A percentile compares a stretch with the other conserved stretches of the same genome.
These are phyloP conservation scores for Hericium rajendrae DNA, from an alignment of 768 basidiomycete genomes.

Conservation along the genomic window DNA sequence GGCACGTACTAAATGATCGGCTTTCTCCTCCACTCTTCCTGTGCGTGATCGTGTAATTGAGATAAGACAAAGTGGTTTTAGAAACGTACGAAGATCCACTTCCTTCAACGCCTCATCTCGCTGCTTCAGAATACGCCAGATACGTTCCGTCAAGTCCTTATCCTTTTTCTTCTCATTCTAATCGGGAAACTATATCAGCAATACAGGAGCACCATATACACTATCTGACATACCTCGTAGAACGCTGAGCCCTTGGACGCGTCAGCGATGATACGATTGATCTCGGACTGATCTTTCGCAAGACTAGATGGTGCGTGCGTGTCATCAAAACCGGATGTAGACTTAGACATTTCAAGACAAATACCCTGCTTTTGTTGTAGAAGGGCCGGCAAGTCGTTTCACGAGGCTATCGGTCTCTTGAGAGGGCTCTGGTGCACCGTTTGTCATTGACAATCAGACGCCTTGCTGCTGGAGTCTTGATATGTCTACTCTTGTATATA, in stretches of 20 bases:
- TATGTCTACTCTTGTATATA: too few relatives aligned
- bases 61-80: slow-evolving; percentile 13
- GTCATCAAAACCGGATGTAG: background rate
- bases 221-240: slow-evolving; percentile 53
- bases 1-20: slow-evolving; percentile 58
- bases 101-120: slow-evolving; percentile 49
- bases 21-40: slow-evolving; percentile 54
- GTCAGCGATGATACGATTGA: slow-evolving; percentile 83
- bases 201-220: background rate
- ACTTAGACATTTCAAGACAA: slow-evolving; percentile 14
- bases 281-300: slow-evolving; percentile 70
- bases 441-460: background rate
- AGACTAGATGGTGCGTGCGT: slow-evolving; percentile 32
- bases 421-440: slow-evolving; percentile 28
- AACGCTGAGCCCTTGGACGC: slow-evolving; percentile 91
- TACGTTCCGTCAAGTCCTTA: slow-evolving; percentile 70
- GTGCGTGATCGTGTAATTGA: slow-evolving; percentile 1
- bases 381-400: slow-evolving; percentile 78
- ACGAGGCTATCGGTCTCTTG: slow-evolving; percentile 64
- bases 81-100: slow-evolving; percentile 42
- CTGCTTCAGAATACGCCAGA: slow-evolving; percentile 56
- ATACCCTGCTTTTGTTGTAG: slow-evolving; percentile 82
- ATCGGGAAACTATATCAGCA: slow-evolving; percentile 2
- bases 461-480: too few relatives aligned
- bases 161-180: slow-evolving; percentile 90